These are phyloP conservation scores for Periglandula ipomoeae DNA, from an alignment of 2,329 filamentous ascomycete species.

Conservation along the genomic window DNA sequence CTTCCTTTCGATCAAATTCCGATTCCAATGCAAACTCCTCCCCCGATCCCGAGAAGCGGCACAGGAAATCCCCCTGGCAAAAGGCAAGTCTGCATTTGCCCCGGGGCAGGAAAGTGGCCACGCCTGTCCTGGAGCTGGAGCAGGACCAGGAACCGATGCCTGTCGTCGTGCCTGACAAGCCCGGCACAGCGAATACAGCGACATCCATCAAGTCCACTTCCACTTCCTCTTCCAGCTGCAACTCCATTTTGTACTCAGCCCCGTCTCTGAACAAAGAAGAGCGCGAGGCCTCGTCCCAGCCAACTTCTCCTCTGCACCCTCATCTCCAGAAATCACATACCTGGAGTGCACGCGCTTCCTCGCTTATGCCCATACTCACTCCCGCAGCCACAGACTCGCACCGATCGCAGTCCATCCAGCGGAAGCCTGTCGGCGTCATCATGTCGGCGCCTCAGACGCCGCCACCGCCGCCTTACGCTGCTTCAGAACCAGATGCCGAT, in stretches of 20 bases:
- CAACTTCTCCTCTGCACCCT: constrained; percentile 14
- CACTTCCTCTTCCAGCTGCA: not conserved
- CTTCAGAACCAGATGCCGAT: constrained; percentile 8
- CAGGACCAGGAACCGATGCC: constrained; percentile 13
- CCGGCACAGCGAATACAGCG: not conserved
- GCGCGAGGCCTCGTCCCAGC: constrained; percentile 7
- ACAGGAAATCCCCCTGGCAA: constrained; percentile 14
- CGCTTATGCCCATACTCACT: constrained; percentile 30
- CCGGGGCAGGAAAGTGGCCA: constrained; percentile 9
- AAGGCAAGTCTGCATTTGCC: constrained; percentile 13
- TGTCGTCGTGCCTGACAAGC: not conserved
- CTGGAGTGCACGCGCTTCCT: constrained; percentile 28
- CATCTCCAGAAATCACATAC: constrained; percentile 23
- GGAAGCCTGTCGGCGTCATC: constrained; percentile 14
- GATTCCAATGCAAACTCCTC: constrained; percentile 6
- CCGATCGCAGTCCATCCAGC: constrained; percentile 13
- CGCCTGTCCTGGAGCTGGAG: not conserved
- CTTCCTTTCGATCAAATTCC: constrained; percentile 21
- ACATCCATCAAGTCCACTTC: not conserved
- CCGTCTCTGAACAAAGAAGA: constrained; percentile 1
- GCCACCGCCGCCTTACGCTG: constrained; percentile 12
- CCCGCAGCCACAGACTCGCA: constrained; percentile 20
- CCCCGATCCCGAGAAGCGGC: not conserved
- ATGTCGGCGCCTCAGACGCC: constrained; percentile 10
- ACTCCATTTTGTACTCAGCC: not conserved